A percentile compares a stretch with the other conserved stretches of the same genome.
These are phyloP conservation scores for Daedaleopsis nitida DNA, from an alignment of 768 basidiomycete species.

Conservation along the genomic window DNA sequence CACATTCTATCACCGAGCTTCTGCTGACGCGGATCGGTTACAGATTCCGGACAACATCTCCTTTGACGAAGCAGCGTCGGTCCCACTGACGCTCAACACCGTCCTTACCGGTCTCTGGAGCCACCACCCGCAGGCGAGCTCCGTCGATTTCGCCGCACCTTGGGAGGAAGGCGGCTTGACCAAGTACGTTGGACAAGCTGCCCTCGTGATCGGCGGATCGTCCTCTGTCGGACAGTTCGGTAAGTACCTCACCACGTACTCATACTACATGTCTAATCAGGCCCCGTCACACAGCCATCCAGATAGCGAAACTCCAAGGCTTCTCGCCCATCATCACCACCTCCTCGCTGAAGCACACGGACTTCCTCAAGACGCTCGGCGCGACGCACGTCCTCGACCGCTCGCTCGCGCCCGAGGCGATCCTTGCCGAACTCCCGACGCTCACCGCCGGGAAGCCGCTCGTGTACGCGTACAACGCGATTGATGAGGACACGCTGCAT, in stretches of 20 bases:
- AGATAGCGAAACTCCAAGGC: slow-evolving; percentile 29
- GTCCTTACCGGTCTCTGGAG: slow-evolving; percentile 4
- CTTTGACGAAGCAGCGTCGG: slow-evolving; percentile 41
- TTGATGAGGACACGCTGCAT: slow-evolving; percentile 21
- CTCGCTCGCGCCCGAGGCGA: not conserved
- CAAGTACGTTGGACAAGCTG: slow-evolving; percentile 33
- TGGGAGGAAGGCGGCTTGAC: slow-evolving; percentile 27
- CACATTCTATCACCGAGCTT: too few relatives aligned
- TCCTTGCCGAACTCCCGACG: slow-evolving; percentile 2
- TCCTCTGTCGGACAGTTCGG: slow-evolving; percentile 31
- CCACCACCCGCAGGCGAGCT: not conserved
- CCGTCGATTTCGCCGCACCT: slow-evolving; percentile 24
- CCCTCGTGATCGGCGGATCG: slow-evolving; percentile 32
- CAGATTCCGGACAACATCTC: slow-evolving; percentile 38
- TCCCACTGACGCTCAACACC: slow-evolving; percentile 39
- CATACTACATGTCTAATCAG: not conserved
- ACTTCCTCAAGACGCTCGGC: slow-evolving; percentile 27
- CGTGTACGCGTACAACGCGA: slow-evolving; percentile 22
- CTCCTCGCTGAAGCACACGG: slow-evolving; percentile 27
- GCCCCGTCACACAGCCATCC: slow-evolving; percentile 19
- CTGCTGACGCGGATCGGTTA: too few relatives aligned
- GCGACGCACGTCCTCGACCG: slow-evolving; percentile 32
- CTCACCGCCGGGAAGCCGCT: slow-evolving; percentile 24
- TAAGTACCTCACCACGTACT: slow-evolving; percentile 9
- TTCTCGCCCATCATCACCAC: slow-evolving; percentile 34